Evolutionary conservation across 805 yeast species (phyloP).

Genomic region (Suhomyces tanzawaensis): DNA sequence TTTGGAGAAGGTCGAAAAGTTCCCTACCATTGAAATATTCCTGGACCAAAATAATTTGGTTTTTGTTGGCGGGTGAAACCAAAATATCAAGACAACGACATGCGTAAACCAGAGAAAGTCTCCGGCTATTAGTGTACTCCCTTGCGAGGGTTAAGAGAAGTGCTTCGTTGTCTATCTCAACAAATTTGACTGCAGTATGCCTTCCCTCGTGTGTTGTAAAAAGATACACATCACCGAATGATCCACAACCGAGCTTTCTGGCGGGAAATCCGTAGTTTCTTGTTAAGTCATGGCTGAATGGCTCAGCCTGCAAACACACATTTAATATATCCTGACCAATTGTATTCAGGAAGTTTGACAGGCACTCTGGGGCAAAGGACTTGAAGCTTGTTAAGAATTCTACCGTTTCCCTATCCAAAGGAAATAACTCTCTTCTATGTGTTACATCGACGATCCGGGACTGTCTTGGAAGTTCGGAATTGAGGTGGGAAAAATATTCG

Average conservation of each 20-base stretch:
- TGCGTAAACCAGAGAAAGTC: constrained; percentile 1
- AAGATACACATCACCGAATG: constrained; percentile 6
- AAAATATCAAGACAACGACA: constrained; percentile 5
- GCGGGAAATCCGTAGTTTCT: constrained; percentile 7
- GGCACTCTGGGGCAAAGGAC: background rate
- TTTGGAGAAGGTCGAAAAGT: constrained; percentile 3
- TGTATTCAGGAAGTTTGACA: no score
- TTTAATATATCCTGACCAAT: no score
- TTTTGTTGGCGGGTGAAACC: background rate
- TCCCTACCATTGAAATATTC: constrained; percentile 7
- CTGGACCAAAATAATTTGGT: constrained; percentile 5
- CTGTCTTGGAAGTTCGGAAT: no score
- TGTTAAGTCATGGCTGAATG: background rate
- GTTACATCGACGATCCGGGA: no score
- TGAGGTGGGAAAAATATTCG: no score
- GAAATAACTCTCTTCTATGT: no score
- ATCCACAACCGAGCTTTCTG: constrained; percentile 4
- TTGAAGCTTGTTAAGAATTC: background rate
- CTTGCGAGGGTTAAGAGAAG: background rate
- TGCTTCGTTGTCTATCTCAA: background rate
- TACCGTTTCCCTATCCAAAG: background rate
- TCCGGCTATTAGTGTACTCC: constrained; percentile 3
- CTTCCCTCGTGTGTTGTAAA: background rate
- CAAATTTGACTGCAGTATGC: constrained; percentile 3
- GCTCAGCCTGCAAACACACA: no score